These are phyloP conservation scores for Mucor sp. DNA, from an alignment of 371 early-diverging fungal species.

Conservation along the genomic window DNA sequence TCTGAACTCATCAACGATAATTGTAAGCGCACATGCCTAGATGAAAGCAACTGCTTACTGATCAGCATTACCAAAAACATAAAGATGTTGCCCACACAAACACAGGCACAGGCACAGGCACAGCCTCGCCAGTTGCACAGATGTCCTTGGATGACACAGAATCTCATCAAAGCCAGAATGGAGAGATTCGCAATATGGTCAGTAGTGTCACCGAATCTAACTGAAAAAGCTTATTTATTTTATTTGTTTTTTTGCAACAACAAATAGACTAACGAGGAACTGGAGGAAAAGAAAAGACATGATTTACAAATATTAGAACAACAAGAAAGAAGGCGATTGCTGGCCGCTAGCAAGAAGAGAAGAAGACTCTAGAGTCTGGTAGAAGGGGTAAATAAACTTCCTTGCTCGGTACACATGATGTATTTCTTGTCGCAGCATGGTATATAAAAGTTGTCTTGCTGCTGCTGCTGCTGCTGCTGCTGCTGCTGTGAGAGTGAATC, in stretches of 20 bases:
- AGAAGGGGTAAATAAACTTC: slow-evolving; percentile 13
- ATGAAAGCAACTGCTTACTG: neutral
- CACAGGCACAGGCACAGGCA: neutral
- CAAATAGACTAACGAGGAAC: slow-evolving; percentile 2
- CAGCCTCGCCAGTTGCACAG: slow-evolving; percentile 4
- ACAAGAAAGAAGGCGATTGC: slow-evolving; percentile 1
- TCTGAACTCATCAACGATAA: slow-evolving; percentile 1
- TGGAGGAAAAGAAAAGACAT: slow-evolving; percentile 2
- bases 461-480: neutral
- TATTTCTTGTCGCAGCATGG: neutral
- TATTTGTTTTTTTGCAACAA: no score
- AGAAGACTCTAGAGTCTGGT: neutral
- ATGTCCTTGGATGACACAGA: neutral
- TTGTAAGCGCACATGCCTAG: neutral
- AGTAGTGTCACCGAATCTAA: neutral
- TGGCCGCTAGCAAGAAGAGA: neutral
- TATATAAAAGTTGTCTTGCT: neutral
- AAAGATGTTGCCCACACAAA: neutral
- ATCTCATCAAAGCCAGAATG: neutral
- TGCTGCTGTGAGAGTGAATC: neutral
- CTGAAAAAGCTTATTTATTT: neutral
- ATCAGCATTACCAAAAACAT: neutral
- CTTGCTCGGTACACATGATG: neutral
- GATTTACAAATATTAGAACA: neutral
- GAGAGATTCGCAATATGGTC: neutral